Conservation (phyloP, 441 rosid species). For the Breynia disticha region DNA sequence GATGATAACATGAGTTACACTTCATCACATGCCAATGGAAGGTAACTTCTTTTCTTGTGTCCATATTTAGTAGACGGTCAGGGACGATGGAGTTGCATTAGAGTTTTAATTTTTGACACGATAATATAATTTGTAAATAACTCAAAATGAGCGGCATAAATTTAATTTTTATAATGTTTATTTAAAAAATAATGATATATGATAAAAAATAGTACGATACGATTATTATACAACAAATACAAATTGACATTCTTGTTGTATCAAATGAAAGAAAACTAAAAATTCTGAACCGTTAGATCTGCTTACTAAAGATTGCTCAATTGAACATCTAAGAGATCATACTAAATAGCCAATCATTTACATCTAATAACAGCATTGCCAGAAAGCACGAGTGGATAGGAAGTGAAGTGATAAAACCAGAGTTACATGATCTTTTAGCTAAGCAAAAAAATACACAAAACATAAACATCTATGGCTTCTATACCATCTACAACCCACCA, state of each 20-base stretch:
- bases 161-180: too few relatives aligned
- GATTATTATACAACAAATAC: too few relatives aligned
- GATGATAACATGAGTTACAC: too few relatives aligned
- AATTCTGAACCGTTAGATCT: background rate
- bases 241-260: background rate
- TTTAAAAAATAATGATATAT: too few relatives aligned
- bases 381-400: slow-evolving; percentile 21
- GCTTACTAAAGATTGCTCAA: background rate
- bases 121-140: slow-evolving; percentile 23
- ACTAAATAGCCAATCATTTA: background rate
- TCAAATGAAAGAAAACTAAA: background rate
- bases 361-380: background rate
- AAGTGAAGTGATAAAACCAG: slow-evolving; percentile 10
- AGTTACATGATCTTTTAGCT: slow-evolving; percentile 1
- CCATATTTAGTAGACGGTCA: slow-evolving; percentile 9
- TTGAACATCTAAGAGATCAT: background rate
- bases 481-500: slow-evolving; percentile 34
- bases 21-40: background rate
- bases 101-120: slow-evolving; percentile 11
- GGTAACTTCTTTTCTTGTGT: background rate
- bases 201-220: too few relatives aligned
- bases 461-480: slow-evolving; percentile 44
- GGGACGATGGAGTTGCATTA: too few relatives aligned
- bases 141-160: background rate
- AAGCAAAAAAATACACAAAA: background rate